Conservation (phyloP, 1,139 yeast genomes). For the Nakaseomyces bracarensis region DNA sequence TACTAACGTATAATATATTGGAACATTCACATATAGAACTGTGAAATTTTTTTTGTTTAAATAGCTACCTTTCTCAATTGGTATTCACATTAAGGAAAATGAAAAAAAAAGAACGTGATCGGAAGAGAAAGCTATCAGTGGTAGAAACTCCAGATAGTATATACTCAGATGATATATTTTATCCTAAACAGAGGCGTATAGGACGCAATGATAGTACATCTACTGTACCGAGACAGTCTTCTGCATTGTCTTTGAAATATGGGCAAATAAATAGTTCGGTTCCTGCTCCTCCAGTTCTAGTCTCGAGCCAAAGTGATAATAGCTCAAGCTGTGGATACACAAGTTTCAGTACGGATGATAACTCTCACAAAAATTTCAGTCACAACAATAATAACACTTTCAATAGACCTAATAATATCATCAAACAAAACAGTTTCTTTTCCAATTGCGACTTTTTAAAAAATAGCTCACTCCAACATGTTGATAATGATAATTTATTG, state of each 20-base stretch:
- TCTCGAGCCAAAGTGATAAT: neutral
- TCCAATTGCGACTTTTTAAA: neutral
- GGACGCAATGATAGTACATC: neutral
- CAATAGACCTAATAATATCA: neutral
- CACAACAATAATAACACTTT: no score
- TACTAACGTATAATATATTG: no score
- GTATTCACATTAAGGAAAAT: neutral
- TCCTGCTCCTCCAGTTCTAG: neutral
- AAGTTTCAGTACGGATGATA: neutral
- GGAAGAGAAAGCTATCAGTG: neutral
- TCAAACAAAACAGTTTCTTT: neutral
- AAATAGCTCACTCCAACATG: no score
- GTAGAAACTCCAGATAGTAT: neutral
- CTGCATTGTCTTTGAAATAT: neutral
- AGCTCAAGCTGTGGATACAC: neutral
- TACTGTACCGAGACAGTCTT: conserved; percentile 1
- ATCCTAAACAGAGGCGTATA: neutral
- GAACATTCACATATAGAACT: no score
- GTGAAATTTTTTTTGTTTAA: neutral
- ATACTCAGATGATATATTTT: neutral
- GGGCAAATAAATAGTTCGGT: neutral
- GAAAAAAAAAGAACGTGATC: conserved; percentile 1
- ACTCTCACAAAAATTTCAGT: no score
- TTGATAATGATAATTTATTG: no score
- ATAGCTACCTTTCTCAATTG: no score